Evolutionary conservation across 805 yeast genomes (phyloP).

Genomic region (Starmera caribaea): DNA sequence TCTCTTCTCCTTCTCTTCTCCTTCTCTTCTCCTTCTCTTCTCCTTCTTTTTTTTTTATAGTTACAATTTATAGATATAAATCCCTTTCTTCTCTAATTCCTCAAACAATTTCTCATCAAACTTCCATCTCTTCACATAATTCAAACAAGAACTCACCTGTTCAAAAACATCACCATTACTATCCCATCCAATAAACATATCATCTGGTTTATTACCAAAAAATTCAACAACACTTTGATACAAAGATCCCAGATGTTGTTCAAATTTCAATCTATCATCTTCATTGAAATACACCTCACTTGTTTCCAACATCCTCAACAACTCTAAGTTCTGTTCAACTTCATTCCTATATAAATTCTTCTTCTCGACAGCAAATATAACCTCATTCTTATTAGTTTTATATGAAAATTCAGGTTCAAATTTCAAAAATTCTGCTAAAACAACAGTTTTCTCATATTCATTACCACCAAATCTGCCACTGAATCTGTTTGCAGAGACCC

Average conservation of each 20-base stretch:
- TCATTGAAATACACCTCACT: not conserved
- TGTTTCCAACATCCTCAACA: constrained; percentile 12
- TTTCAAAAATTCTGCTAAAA: constrained; percentile 7
- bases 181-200: constrained; percentile 23
- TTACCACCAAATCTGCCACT: constrained; percentile 4
- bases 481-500: constrained; percentile 21
- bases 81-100: not conserved
- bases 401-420: constrained; percentile 11
- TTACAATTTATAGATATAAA: too few species aligned
- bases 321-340: constrained; percentile 19
- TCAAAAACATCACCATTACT: constrained; percentile 13
- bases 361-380: constrained; percentile 58
- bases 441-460: constrained; percentile 3
- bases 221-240: constrained; percentile 3
- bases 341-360: constrained; percentile 56
- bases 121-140: constrained; percentile 1
- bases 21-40: too few species aligned
- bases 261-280: not conserved
- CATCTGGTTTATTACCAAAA: constrained; percentile 3
- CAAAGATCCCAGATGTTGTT: constrained; percentile 1
- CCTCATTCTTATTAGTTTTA: constrained; percentile 17
- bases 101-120: not conserved
- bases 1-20: too few species aligned
- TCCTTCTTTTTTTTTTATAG: too few species aligned
- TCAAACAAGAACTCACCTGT: constrained; percentile 2